Evolutionary conservation across 768 basidiomycete genomes (phyloP), one percentile per base, ranked within the genome.

Genomic region (Kwoniella pini): DNA sequence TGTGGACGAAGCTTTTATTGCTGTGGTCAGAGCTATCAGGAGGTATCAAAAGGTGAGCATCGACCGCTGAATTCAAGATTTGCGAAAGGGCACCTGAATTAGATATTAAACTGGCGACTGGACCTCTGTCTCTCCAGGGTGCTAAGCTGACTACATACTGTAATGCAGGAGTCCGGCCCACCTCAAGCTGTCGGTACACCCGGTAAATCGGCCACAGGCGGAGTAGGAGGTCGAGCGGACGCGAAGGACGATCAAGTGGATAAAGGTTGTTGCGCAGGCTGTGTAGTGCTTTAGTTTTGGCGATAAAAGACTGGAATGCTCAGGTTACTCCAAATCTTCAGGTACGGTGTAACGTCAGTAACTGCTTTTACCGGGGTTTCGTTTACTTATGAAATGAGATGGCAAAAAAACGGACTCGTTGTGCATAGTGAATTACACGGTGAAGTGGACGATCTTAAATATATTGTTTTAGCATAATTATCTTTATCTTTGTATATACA

Each of bases 1-100:
- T 70, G 93, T 98, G 56, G 94, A 97, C 68, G 91, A 96, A 81
- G 91, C 91, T 12, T 97, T 98, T 81, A 86, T 84, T 71, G 88
- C 88, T 64, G 88, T 98, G 67, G 92, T 98, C 28, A 86, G 93
- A 30, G 90, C 93, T 79, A 96, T 96, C 71, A 84, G 92, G 74
- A 88, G 88, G 77, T 93, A 91, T 77, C 96, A 94, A 83, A 91
- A 90, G 83, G 92, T 90, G 63, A 31, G 60, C 46, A 13, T 31
- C 33, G 7, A 7, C 7, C 15, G 7, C 15, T 36, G 7, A 15
- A 36, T 15, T 36, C 33, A 36, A n/a, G n/a, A n/a, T n/a, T n/a
- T n/a, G n/a, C n/a, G n/a, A n/a, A n/a, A n/a, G n/a, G n/a, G n/a
- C n/a, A n/a, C n/a, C n/a, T n/a, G n/a, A n/a, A n/a, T n/a, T n/a